Base-by-base conservation (phyloP, 345 rosid species). In the Camelina neglecta region DNA sequence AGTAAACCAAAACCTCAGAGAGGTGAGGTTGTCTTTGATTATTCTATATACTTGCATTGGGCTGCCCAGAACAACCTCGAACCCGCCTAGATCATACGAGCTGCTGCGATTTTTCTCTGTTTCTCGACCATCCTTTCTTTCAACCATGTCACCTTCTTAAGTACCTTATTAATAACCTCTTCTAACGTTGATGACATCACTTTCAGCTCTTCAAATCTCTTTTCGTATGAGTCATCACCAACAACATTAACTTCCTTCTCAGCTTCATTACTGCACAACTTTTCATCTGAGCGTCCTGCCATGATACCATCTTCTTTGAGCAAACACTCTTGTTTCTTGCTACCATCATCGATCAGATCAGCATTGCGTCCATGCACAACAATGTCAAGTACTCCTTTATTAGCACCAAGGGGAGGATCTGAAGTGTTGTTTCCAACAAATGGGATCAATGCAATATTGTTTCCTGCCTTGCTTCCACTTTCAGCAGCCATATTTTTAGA, bases 91-190 rank as follows among this genome's bases (percentile, higher is more conserved):
- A 45, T 64, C 15, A 18, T 26, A 38, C 23, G 16, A 73, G 69
- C 44, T 23, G 61, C 49, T 54, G 48, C 72, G 4, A 23, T n/a
- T 35, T 74, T 56, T 15, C 44, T 67, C 35, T n/a, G 44, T 48
- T 49, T 75, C 5, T 4, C 10, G 11, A 36, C n/a, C 24, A 3
- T 36, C 45, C 44, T 24, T 39, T 13, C 60, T 58, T 47, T 48
- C 66, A 75, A 12, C 68, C 11, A 15, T 50, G 68, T 38, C 39
- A 73, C 63, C 29, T 4, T 16, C 38, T 18, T 50, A 51, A 15
- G 8, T 24, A 35, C 12, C 62, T 50, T 23, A 0, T 6, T 1
- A 13, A 75, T 59, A 38, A 48, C 38, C 48, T 38, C 11, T 12
- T 67, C 56, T 4, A 60, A 8, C 2, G 60, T 38, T 5, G 7